Evolutionary conservation across 176 grass and related monocot species (phyloP), one percentile per base, ranked within the genome.

Genomic region (Thinopyrum elongatum): DNA sequence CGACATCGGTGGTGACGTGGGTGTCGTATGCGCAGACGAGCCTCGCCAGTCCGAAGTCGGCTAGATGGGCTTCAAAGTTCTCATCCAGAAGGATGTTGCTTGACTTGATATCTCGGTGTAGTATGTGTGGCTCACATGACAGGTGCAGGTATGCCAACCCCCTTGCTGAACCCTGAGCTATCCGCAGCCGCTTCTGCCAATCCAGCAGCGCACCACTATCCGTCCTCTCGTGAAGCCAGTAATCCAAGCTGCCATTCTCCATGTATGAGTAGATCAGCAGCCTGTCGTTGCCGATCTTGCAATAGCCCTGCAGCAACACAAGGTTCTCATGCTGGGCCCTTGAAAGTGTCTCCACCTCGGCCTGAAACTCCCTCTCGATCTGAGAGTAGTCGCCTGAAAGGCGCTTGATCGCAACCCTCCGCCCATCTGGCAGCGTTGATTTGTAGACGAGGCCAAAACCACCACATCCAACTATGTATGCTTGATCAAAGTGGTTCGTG

Each of bases 181-280:
- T 91, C 63, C 38, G 81, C 22, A 98, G 81, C 38, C 97, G 84
- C 82, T 85, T 94, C 26, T n/a, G 65, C 97, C 97, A 98, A 80
- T 98, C 92, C 36, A 98, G 86, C 31, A 86, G 73, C 25, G 42
- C 71, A 1, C 93, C 92, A 16, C 90, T 91, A 49, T 98, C 94
- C 6, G 79, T 6, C 61, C 84, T 95, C 87, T 98, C 97, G 35
- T 98, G 97, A 76, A 98, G 92, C 97, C 97, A 98, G 86, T 95
- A 98, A 41, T 98, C 96, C 78, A 98, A 87, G 66, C 96, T 95
- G 30, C 93, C 96, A 69, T 98, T 98, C 88, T 98, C 96, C 96
- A 98, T 98, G 36, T 87, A 98, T n/a, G 93, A 92, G 72, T 98
- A 98, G 73, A 98, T 98, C 69, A 98, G 53, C 72, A 98, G 82